Conservation (phyloP, 306 rosid species). For the Quillaja saponaria region DNA sequence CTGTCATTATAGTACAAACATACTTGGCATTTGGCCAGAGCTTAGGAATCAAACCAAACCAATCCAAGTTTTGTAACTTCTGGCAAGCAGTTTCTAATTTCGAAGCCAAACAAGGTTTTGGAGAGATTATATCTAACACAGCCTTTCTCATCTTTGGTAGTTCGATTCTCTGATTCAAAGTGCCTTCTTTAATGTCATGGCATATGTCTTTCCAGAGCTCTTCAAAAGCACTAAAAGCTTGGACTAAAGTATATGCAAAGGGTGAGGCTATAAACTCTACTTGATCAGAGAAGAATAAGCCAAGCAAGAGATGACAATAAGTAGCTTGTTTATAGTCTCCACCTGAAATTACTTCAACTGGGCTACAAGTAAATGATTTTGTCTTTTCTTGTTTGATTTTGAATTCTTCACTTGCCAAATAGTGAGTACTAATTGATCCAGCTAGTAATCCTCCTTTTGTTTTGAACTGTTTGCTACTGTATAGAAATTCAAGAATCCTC, state of each 20-base stretch:
- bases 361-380: constrained; percentile 78
- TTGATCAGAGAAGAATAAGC: constrained; percentile 65
- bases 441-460: constrained; percentile 71
- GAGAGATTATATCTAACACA: constrained; percentile 50
- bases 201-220: constrained; percentile 67
- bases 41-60: constrained; percentile 70
- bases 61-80: constrained; percentile 47
- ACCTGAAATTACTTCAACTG: constrained; percentile 73
- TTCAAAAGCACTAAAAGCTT: constrained; percentile 61
- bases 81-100: constrained; percentile 47
- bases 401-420: constrained; percentile 81
- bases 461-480: constrained; percentile 74
- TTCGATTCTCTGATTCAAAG: constrained; percentile 46
- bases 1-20: constrained; percentile 86
- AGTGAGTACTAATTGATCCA: constrained; percentile 93
- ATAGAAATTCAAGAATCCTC: constrained; percentile 73
- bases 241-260: constrained; percentile 75
- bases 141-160: constrained; percentile 47
- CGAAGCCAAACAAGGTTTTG: constrained; percentile 56
- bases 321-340: constrained; percentile 80
- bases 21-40: constrained; percentile 89
- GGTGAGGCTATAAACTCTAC: constrained; percentile 81
- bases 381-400: constrained; percentile 76
- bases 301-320: constrained; percentile 89
- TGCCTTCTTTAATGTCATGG: constrained; percentile 57